A percentile compares a stretch with the other conserved stretches of the same genome.
These are phyloP conservation scores for Metarhizium album DNA, from an alignment of 2,329 filamentous ascomycete species.

Conservation along the genomic window DNA sequence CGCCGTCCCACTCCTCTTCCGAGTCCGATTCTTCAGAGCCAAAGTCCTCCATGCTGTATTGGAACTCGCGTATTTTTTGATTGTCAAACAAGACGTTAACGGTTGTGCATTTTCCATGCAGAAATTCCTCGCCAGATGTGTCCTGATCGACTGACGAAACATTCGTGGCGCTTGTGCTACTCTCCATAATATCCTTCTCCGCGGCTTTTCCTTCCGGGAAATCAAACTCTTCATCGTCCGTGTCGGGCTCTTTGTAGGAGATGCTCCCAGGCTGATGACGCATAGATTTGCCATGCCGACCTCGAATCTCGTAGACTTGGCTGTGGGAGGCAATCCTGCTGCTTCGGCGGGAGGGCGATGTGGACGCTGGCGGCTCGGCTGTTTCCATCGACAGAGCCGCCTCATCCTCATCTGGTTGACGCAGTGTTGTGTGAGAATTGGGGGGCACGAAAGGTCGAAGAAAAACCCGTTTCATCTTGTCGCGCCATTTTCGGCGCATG, in stretches of 20 bases:
- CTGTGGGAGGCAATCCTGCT: conserved; percentile 22
- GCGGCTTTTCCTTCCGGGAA: conserved; percentile 9
- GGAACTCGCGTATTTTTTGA: conserved; percentile 56
- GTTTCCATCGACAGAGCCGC: conserved; percentile 9
- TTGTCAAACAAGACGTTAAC: conserved; percentile 69
- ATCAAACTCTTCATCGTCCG: conserved; percentile 32
- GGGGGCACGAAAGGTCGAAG: conserved; percentile 38
- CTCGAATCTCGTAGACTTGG: conserved; percentile 14
- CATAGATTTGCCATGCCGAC: conserved; percentile 9
- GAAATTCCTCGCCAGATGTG: conserved; percentile 17
- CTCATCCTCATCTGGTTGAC: conserved; percentile 9
- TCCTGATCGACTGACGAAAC: neutral
- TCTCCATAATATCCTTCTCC: conserved; percentile 6
- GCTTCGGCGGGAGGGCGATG: conserved; percentile 25
- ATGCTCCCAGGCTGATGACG: conserved; percentile 12
- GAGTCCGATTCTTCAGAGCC: conserved; percentile 44
- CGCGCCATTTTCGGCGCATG: conserved; percentile 70
- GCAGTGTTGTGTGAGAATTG: conserved; percentile 13
- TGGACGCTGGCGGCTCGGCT: conserved; percentile 10
- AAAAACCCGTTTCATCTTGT: conserved; percentile 58
- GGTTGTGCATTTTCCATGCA: conserved; percentile 60
- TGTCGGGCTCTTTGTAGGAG: conserved; percentile 36
- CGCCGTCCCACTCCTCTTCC: conserved; percentile 49
- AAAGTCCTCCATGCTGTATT: conserved; percentile 64
- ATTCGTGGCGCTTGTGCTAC: neutral